phyloP scores from a whole-genome alignment of 2,329 filamentous ascomycete genomes.

The Anthostomella pinea region DNA sequence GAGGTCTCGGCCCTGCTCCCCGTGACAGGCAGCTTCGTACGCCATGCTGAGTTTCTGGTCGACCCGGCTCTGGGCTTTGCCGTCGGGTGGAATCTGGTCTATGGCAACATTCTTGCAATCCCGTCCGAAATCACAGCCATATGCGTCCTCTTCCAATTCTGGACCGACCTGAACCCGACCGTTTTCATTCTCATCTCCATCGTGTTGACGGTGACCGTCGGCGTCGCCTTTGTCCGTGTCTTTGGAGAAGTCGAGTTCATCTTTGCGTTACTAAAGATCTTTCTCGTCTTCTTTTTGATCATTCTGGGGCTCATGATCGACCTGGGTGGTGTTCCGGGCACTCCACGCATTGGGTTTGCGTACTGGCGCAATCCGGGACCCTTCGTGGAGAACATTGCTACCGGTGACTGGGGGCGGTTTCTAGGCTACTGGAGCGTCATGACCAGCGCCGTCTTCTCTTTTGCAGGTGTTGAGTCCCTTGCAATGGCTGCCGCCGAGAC shows the following conservation, averaged over 20 bases:
- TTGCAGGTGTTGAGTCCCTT: slow-evolving; percentile 50
- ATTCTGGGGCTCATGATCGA: slow-evolving; percentile 61
- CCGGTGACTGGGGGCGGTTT: slow-evolving; percentile 58
- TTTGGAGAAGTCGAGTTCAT: slow-evolving; percentile 58
- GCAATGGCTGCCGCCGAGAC: slow-evolving; percentile 56
- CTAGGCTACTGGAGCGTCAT: slow-evolving; percentile 56
- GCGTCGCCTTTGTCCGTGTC: slow-evolving; percentile 56
- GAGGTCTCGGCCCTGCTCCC: slow-evolving; percentile 60
- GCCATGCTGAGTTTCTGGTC: slow-evolving; percentile 58
- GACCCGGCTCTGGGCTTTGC: slow-evolving; percentile 59
- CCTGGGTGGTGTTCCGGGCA: slow-evolving; percentile 58
- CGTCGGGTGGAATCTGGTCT: slow-evolving; percentile 53
- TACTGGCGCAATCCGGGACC: slow-evolving; percentile 70
- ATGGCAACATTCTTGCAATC: slow-evolving; percentile 53
- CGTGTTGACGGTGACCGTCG: slow-evolving; percentile 52
- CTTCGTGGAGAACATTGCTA: slow-evolving; percentile 63
- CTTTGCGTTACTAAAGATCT: slow-evolving; percentile 54
- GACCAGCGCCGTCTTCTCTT: slow-evolving; percentile 44
- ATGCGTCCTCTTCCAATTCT: slow-evolving; percentile 60
- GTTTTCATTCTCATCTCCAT: slow-evolving; percentile 53
- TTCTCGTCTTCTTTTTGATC: slow-evolving; percentile 60
- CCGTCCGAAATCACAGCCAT: slow-evolving; percentile 62
- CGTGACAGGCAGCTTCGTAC: slow-evolving; percentile 61
- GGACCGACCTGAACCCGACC: slow-evolving; percentile 55
- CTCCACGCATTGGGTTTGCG: slow-evolving; percentile 59